Conservation (phyloP, 108 stramenopile species). For the Pinguiococcus pyrenoidosus region DNA sequence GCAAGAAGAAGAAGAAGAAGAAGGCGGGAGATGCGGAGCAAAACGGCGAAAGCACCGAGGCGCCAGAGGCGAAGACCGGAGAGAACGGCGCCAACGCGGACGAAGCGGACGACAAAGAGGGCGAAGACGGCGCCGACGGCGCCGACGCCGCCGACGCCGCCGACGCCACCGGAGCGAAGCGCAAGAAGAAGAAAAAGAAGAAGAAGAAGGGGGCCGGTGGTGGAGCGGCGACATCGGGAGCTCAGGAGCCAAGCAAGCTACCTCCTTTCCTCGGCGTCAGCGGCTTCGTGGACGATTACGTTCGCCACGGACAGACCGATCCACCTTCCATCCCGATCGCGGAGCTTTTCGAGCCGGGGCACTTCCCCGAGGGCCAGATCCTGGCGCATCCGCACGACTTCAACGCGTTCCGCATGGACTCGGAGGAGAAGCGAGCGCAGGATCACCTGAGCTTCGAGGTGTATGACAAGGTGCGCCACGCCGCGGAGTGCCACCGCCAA, state of each 20-base stretch:
- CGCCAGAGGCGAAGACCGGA: slow-evolving; percentile 56
- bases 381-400: slow-evolving; percentile 59
- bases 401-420: slow-evolving; percentile 55
- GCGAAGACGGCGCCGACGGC: slow-evolving; percentile 24
- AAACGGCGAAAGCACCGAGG: slow-evolving; percentile 14
- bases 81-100: slow-evolving; percentile 29
- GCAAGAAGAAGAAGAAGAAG: slow-evolving; percentile 27
- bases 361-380: slow-evolving; percentile 79
- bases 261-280: slow-evolving; percentile 55
- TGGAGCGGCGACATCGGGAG: not conserved
- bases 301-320: slow-evolving; percentile 82
- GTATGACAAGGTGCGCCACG: slow-evolving; percentile 71
- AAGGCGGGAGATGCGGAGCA: slow-evolving; percentile 38
- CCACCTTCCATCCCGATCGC: slow-evolving; percentile 77
- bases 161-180: not conserved
- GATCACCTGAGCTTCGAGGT: slow-evolving; percentile 67
- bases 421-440: slow-evolving; percentile 59
- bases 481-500: slow-evolving; percentile 88
- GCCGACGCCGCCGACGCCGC: slow-evolving; percentile 18
- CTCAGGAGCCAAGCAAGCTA: slow-evolving; percentile 39
- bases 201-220: not conserved
- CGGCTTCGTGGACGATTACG: slow-evolving; percentile 82
- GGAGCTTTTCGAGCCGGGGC: slow-evolving; percentile 21
- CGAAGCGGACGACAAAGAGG: slow-evolving; percentile 72
- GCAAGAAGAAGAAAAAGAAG: slow-evolving; percentile 24